Percentiles rank a stretch among this genome's conserved stretches.
phyloP scores from a whole-genome alignment of 129 eudicot species.

The Helianthus tuberosus region DNA sequence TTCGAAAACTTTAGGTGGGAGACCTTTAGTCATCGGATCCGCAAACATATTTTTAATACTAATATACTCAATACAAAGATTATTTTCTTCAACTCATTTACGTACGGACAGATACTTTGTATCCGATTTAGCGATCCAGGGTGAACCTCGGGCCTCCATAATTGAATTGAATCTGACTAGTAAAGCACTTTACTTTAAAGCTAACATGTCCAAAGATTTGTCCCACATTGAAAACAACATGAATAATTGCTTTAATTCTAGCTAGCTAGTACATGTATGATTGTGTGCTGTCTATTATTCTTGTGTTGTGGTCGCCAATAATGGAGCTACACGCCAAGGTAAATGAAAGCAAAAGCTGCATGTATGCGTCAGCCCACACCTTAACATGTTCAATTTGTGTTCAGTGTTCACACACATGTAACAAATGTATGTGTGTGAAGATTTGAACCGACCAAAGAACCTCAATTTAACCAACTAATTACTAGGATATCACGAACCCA shows the following conservation, averaged over 20 bases:
- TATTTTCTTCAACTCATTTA: too few relatives aligned
- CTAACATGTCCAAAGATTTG: not conserved
- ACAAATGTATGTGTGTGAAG: not conserved
- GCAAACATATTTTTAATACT: too few relatives aligned
- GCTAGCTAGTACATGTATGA: not conserved
- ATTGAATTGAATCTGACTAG: constrained; percentile 39
- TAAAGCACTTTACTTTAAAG: constrained; percentile 30
- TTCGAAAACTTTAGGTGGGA: too few relatives aligned
- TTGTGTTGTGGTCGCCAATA: not conserved
- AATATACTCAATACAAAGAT: too few relatives aligned
- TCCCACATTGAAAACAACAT: constrained; percentile 2
- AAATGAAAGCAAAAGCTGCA: not conserved
- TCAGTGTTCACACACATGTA: not conserved
- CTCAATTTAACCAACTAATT: not conserved
- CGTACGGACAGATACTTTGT: too few relatives aligned
- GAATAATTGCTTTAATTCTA: not conserved
- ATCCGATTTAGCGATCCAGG: not conserved
- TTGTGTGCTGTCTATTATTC: not conserved
- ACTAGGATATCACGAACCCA: not conserved
- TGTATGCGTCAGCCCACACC: too few relatives aligned
- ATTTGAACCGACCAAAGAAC: not conserved
- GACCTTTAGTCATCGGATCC: too few relatives aligned
- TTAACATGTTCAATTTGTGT: not conserved
- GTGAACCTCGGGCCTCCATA: constrained; percentile 20
- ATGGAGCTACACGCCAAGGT: not conserved